Evolutionary conservation across 139 green algal genomes (phyloP).

Genomic region (Chlamydomonas incerta): DNA sequence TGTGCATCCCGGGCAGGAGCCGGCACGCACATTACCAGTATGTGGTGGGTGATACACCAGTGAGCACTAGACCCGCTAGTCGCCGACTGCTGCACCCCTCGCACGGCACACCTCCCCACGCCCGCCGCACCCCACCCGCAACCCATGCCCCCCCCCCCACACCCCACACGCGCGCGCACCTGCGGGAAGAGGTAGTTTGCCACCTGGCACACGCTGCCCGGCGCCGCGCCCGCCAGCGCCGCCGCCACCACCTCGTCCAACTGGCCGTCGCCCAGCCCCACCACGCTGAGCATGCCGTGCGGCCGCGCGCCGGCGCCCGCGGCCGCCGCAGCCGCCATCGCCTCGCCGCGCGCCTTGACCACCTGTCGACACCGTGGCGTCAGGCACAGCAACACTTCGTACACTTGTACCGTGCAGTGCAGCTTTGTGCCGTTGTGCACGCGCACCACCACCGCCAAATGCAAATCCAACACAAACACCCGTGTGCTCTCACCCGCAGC

Average conservation of each 20-base stretch:
- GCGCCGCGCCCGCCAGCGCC: background rate
- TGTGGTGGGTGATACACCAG: no score
- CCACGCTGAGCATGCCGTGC: constrained; percentile 93
- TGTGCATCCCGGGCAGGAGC: no score
- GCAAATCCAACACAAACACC: background rate
- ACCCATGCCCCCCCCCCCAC: background rate
- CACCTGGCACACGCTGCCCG: constrained; percentile 78
- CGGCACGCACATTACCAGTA: no score
- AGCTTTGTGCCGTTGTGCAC: no score
- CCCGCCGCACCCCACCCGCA: background rate
- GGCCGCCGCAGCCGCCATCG: constrained; percentile 83
- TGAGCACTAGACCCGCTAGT: no score
- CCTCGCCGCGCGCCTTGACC: constrained; percentile 86
- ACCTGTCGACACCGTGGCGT: constrained; percentile 62
- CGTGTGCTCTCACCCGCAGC: constrained; percentile 83
- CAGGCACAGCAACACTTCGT: no score
- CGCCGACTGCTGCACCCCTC: no score
- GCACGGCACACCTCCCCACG: background rate
- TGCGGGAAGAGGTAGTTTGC: constrained; percentile 94
- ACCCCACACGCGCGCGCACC: background rate
- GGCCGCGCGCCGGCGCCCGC: constrained; percentile 47
- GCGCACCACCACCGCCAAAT: background rate
- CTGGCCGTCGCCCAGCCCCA: constrained; percentile 84
- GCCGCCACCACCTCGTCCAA: constrained; percentile 65
- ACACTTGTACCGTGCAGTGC: no score